Base-by-base conservation (phyloP, 1,284 basidiomycete species). In the Pseudozyma flocculosa region DNA sequence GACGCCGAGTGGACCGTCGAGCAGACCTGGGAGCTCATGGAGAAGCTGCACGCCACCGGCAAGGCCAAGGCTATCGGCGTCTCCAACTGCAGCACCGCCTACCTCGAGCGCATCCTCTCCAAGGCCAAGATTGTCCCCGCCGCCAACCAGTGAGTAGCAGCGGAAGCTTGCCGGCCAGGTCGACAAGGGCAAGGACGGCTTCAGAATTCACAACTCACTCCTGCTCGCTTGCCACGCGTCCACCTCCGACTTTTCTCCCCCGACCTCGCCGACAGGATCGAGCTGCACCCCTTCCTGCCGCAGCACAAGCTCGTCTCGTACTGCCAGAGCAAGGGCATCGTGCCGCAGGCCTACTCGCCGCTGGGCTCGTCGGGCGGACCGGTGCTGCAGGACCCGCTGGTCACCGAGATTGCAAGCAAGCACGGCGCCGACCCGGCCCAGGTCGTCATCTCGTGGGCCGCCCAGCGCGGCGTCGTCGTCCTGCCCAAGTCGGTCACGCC, bases 1-100 rank as follows among this genome's bases (percentile, higher is more conserved):
- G 68, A 78, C 88, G 88, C 32, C 82, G 81, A 82, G 40, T 88
- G 87, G 84, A 82, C 85, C 39, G 75, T 88, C 59, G 80, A 79
- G 49, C 82, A 89, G 52, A 91, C 90, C 5, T 92, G 90, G 90
- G 84, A 83, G 62, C 85, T 88, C 75, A 87, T 92, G 85, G 90
- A 92, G 78, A 84, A 81, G 14, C 61, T 90, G 39, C 78, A 85
- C 57, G 84, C 84, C 74, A 86, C 88, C 30, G 73, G 72, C 37
- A 89, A 91, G 79, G 82, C 88, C 43, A 85, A 84, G 78, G 89
- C 90, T 45, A 92, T 92, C 61, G 90, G 90, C 81, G 72, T 78
- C 2, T 68, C 72, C 39, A 63, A 77, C 52, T 69, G 48, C 65
- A 72, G 64, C 43, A 56, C 60, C 24, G 46, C 61, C 26, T 59